Conservation (phyloP, 768 basidiomycete genomes). For the Lactifluus hygrophoroides region DNA sequence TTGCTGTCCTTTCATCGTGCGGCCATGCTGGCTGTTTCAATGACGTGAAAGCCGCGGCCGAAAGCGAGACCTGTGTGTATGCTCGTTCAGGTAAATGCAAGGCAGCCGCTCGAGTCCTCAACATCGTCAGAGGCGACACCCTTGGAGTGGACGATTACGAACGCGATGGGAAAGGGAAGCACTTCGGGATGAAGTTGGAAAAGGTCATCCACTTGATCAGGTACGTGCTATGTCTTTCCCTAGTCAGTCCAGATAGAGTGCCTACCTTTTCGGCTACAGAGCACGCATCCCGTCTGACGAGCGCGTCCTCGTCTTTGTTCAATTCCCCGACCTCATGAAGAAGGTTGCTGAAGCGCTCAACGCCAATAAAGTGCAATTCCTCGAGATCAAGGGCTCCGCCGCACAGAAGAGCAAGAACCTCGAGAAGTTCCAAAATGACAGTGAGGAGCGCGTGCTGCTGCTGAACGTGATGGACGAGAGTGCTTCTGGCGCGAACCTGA, state of each 20-base stretch:
- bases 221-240: slow-evolving; percentile 35
- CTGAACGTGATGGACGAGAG: slow-evolving; percentile 93
- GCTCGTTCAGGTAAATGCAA: slow-evolving; percentile 60
- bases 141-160: slow-evolving; percentile 72
- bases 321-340: slow-evolving; percentile 88
- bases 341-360: slow-evolving; percentile 81
- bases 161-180: slow-evolving; percentile 63
- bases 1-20: slow-evolving; percentile 85
- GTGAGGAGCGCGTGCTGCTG: slow-evolving; percentile 71
- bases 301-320: slow-evolving; percentile 88
- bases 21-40: slow-evolving; percentile 79
- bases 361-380: slow-evolving; percentile 61
- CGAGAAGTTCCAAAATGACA: slow-evolving; percentile 77
- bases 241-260: not conserved
- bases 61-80: slow-evolving; percentile 75
- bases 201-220: slow-evolving; percentile 67
- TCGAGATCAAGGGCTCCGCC: slow-evolving; percentile 76
- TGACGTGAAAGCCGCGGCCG: slow-evolving; percentile 67
- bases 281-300: slow-evolving; percentile 64
- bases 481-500: slow-evolving; percentile 89
- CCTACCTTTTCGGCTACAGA: slow-evolving; percentile 30
- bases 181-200: slow-evolving; percentile 79
- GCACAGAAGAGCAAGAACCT: slow-evolving; percentile 72
- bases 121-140: slow-evolving; percentile 73
- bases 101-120: slow-evolving; percentile 72